phyloP scores from a whole-genome alignment of 2,329 filamentous ascomycete genomes.

The Colletotrichum aenigma region DNA sequence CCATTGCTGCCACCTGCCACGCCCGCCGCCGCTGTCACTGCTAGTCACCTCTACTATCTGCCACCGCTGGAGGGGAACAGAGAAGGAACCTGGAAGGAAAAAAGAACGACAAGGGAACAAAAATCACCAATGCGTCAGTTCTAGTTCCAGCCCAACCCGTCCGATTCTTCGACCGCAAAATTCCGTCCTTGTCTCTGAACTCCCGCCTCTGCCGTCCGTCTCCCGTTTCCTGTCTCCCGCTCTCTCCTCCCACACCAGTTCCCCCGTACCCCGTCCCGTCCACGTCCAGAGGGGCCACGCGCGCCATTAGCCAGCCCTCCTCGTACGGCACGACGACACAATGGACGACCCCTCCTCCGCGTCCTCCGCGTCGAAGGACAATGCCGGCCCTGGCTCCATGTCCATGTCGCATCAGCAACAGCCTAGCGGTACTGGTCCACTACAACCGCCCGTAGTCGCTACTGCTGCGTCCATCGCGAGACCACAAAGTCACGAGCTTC shows the following conservation, averaged over 20 bases:
- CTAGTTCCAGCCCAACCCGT: constrained; percentile 9
- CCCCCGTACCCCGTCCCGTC: neutral
- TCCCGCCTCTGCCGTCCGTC: neutral
- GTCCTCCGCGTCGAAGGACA: constrained; percentile 16
- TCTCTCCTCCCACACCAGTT: neutral
- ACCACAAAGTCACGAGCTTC: constrained; percentile 49
- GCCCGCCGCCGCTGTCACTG: neutral
- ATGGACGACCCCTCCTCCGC: constrained; percentile 20
- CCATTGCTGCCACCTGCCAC: neutral
- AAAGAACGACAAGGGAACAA: constrained; percentile 7
- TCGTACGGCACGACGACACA: constrained; percentile 18
- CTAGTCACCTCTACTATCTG: neutral
- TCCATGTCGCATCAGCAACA: constrained; percentile 20
- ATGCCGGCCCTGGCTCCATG: constrained; percentile 18
- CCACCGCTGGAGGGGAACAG: constrained; percentile 1
- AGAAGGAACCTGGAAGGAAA: neutral
- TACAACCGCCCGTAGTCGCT: constrained; percentile 23
- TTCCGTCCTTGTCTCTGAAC: constrained; percentile 11
- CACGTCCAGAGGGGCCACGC: constrained; percentile 16
- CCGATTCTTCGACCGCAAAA: constrained; percentile 9
- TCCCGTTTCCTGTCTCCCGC: neutral
- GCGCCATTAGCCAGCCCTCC: constrained; percentile 21
- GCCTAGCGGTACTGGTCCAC: constrained; percentile 17
- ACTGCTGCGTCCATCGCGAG: constrained; percentile 23
- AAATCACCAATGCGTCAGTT: constrained; percentile 10